Evolutionary conservation across 805 yeast genomes (phyloP).

Genomic region (Ogataea trehalophila): DNA sequence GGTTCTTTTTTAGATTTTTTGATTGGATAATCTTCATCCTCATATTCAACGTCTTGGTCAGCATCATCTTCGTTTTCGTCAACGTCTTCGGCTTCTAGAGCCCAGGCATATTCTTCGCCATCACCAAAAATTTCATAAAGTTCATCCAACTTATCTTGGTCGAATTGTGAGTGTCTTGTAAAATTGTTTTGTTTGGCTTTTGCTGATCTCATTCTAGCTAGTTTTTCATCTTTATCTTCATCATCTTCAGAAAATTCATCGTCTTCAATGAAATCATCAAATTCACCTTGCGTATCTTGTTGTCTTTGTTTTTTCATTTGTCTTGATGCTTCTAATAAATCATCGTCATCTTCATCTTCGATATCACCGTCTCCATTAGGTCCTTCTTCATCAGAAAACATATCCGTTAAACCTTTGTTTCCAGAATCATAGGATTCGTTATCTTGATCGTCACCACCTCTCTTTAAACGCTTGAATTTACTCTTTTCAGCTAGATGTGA

Average conservation of each 20-base stretch:
- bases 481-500: constrained; percentile 32
- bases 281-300: constrained; percentile 58
- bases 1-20: constrained; percentile 33
- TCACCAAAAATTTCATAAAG: constrained; percentile 94
- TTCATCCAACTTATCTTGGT: constrained; percentile 88
- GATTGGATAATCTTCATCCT: constrained; percentile 30
- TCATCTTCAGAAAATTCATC: constrained; percentile 93
- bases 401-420: constrained; percentile 49
- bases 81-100: constrained; percentile 79
- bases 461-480: constrained; percentile 77
- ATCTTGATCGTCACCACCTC: constrained; percentile 46
- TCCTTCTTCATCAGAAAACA: constrained; percentile 62
- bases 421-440: constrained; percentile 22
- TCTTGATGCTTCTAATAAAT: constrained; percentile 27
- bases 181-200: constrained; percentile 28
- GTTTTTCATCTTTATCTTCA: constrained; percentile 49
- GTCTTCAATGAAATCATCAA: constrained; percentile 96
- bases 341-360: constrained; percentile 28
- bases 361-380: constrained; percentile 32
- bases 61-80: constrained; percentile 47
- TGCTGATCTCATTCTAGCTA: constrained; percentile 33
- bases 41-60: constrained; percentile 23
- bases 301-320: constrained; percentile 21
- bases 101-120: constrained; percentile 98
- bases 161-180: constrained; percentile 45